These are phyloP conservation scores for Medicago arabica DNA, from an alignment of 306 rosid species.

Conservation along the genomic window DNA sequence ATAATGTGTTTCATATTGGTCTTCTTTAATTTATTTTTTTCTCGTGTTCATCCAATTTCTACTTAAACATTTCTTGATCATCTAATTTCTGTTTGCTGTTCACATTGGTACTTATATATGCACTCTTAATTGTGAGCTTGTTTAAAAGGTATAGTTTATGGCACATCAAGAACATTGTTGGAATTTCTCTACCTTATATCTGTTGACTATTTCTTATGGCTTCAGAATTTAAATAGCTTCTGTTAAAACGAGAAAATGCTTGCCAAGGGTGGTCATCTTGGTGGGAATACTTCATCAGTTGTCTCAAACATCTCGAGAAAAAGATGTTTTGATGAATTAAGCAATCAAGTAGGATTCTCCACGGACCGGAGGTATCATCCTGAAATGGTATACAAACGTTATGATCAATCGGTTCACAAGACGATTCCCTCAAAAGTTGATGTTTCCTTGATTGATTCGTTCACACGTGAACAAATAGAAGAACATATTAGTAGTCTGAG, in stretches of 20 bases:
- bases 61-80: background rate
- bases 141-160: slow-evolving; percentile 6
- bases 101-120: background rate
- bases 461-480: slow-evolving; percentile 46
- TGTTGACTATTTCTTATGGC: background rate
- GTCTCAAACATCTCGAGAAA: background rate
- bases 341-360: background rate
- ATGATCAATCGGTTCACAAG: no score
- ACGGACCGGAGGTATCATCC: no score
- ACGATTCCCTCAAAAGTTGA: slow-evolving; percentile 12
- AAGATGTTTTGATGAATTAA: background rate
- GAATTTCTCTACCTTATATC: background rate
- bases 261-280: background rate
- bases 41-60: background rate
- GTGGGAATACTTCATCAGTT: background rate
- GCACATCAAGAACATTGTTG: background rate
- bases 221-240: background rate
- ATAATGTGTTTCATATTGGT: background rate
- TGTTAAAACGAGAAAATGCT: background rate
- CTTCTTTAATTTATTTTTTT: no score
- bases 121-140: background rate
- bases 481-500: slow-evolving; percentile 54
- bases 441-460: slow-evolving; percentile 47
- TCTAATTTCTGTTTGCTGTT: no score
- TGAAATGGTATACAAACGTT: no score